Evolutionary conservation across 106 monocot species (phyloP), one percentile per base, ranked within the genome.

Genomic region (Dendrobium chrysotoxum): DNA sequence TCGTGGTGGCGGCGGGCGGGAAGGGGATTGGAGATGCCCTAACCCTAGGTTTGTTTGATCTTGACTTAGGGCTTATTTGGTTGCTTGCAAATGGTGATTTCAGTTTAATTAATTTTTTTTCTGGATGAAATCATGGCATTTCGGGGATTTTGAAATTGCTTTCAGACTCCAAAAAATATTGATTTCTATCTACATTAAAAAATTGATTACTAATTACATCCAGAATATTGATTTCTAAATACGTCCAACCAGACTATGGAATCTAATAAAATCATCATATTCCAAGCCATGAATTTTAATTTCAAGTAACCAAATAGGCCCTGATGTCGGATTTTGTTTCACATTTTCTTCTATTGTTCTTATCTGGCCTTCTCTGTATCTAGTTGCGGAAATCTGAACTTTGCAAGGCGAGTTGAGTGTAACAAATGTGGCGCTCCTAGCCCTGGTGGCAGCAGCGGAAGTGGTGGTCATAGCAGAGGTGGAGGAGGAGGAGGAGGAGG

Each of bases 21-120:
- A 99, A 15, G 98, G 98, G 18, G 98, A 99, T 83, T 99, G 98
- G 98, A 47, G 82, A 42, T 99, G 98, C 85, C 98, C 98, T 76
- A 86, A 95, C 50, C 75, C 98, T 18, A 91, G 91, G 98, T 99
- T 38, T 26, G 44, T 41, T 39, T 70, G 7, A 53, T 30, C n/a
- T 61, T 61, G 61, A 23, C 25, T 61, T 61, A 6, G 20, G 61
- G n/a, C 20, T 61, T 61, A 61, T 23, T 61, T 61, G 55, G 61
- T n/a, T 61, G 20, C 25, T 61, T 61, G 21, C 5, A 61, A 61
- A 21, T 61, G 61, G 5, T 61, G 61, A 61, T 61, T 61, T 23
- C 21, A 20, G 21, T n/a, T 61, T 61, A 23, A 61, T 23, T 61
- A 0, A 53, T 23, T 61, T n/a, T 23, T 5, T 61, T 4, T 7